Percentiles rank a stretch among this genome's conserved stretches.
These are phyloP conservation scores for Ophiocordyceps camponoti-floridani DNA, from an alignment of 2,329 filamentous ascomycete species.

Conservation along the genomic window DNA sequence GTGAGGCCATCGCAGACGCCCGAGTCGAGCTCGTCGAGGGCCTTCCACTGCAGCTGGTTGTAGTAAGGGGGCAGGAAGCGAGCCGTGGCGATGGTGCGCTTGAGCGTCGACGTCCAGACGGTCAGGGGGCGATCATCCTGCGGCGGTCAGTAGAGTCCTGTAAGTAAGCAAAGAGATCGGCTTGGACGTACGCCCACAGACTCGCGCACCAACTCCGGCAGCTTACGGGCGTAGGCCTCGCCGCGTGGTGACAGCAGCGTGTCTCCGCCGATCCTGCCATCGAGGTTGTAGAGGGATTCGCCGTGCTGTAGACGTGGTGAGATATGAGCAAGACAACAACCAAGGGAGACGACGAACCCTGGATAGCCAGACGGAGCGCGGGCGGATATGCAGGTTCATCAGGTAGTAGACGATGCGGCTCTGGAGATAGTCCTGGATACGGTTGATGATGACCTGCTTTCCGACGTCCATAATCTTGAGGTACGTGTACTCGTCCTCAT, in stretches of 20 bases:
- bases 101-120: constrained; percentile 46
- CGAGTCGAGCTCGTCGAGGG: constrained; percentile 88
- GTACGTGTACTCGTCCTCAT: constrained; percentile 79
- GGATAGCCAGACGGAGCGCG: constrained; percentile 90
- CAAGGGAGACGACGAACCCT: constrained; percentile 38
- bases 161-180: background rate
- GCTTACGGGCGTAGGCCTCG: constrained; percentile 66
- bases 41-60: constrained; percentile 97
- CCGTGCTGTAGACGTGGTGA: constrained; percentile 49
- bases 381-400: constrained; percentile 96
- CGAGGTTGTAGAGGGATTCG: constrained; percentile 82
- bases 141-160: background rate
- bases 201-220: constrained; percentile 69
- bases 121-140: constrained; percentile 43
- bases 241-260: constrained; percentile 73
- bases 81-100: constrained; percentile 80
- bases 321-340: too few species aligned
- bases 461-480: constrained; percentile 96
- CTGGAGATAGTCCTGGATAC: constrained; percentile 90
- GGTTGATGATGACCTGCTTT: constrained; percentile 93
- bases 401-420: constrained; percentile 95
- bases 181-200: constrained; percentile 58
- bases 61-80: constrained; percentile 65
- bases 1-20: constrained; percentile 94
- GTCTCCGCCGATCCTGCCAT: constrained; percentile 84